Conservation (phyloP, 2,329 filamentous ascomycete species). For the Sclerotinia subarctica region DNA sequence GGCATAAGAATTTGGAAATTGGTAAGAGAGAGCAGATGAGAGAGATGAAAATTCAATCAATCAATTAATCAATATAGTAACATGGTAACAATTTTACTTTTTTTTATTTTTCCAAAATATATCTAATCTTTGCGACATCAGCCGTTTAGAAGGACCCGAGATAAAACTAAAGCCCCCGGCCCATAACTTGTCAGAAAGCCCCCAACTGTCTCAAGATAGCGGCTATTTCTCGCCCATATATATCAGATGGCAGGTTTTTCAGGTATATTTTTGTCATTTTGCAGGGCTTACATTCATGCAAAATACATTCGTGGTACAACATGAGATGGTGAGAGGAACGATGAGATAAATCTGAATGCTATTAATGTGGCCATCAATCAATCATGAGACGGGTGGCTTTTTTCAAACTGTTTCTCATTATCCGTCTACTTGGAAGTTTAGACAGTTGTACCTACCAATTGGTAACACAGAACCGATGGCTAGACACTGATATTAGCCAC, state of each 20-base stretch:
- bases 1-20: neutral
- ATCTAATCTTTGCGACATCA: neutral
- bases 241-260: neutral
- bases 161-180: neutral
- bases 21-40: neutral
- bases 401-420: neutral
- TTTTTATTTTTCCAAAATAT: neutral
- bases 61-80: neutral
- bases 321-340: neutral
- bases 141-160: neutral
- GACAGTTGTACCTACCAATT: neutral
- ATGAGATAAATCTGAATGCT: neutral
- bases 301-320: neutral
- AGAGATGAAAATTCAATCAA: neutral
- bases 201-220: neutral
- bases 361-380: neutral
- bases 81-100: no score
- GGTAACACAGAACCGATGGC: neutral
- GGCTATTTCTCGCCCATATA: slow-evolving; percentile 1
- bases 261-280: neutral
- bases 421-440: neutral
- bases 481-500: neutral
- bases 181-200: neutral
- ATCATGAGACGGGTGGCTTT: neutral
- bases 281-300: neutral